Conservation (phyloP, 768 basidiomycete species). For the Ramaria sp. region DNA sequence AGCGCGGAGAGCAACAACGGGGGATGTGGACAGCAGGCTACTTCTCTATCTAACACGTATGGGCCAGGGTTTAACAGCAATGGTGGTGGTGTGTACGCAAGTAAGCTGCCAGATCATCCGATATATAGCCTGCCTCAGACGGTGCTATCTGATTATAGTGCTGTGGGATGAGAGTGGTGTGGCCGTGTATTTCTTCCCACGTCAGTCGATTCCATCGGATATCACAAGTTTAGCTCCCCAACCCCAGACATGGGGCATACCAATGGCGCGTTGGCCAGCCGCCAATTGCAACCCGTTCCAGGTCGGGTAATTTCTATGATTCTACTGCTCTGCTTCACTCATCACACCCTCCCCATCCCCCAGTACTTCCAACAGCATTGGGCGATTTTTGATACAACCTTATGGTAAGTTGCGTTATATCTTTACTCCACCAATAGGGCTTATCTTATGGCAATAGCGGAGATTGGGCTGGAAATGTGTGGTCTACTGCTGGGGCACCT, state of each 20-base stretch:
- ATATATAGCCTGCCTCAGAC: not conserved
- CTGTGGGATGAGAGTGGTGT: constrained; percentile 71
- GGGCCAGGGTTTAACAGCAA: constrained; percentile 81
- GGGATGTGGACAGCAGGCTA: constrained; percentile 64
- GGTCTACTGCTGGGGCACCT: constrained; percentile 60
- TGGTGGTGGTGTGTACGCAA: constrained; percentile 83
- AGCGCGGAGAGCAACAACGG: constrained; percentile 58
- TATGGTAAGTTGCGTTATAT: constrained; percentile 43
- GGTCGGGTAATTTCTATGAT: not conserved
- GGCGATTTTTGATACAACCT: constrained; percentile 76
- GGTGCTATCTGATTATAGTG: constrained; percentile 28
- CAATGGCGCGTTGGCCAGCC: constrained; percentile 74
- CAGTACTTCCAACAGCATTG: constrained; percentile 69
- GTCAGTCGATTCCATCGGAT: constrained; percentile 64
- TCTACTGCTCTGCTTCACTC: not conserved
- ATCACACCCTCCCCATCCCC: constrained; percentile 8
- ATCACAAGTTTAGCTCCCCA: constrained; percentile 62
- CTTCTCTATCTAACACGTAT: constrained; percentile 39
- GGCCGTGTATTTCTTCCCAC: constrained; percentile 72
- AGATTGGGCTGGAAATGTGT: constrained; percentile 83
- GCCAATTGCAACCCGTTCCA: constrained; percentile 56
- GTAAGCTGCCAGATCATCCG: constrained; percentile 31
- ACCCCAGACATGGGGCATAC: constrained; percentile 66
- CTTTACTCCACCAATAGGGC: constrained; percentile 9
- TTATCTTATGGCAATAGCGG: constrained; percentile 35